Evolutionary conservation across 768 basidiomycete genomes (phyloP), one percentile per base, ranked within the genome.

Genomic region (Pisolithus orientalis): DNA sequence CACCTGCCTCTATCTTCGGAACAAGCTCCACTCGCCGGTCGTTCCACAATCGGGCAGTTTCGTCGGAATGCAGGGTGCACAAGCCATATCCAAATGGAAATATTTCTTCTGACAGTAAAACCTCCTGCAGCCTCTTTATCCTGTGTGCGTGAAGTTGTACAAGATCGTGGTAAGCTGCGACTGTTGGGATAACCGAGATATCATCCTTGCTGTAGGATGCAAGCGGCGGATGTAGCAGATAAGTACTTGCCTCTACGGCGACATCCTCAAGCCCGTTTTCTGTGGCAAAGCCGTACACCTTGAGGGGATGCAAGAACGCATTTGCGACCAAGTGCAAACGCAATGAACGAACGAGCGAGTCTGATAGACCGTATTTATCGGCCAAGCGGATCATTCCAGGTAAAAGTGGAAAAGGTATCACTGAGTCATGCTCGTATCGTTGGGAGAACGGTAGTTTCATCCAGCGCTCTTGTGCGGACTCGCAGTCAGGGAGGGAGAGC

Each of bases 21-120:
- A 74, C 70, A 25, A 84, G 61, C 32, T 69, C 63, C 55, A 68
- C 70, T 50, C 80, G 78, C 49, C 72, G 69, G 40, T 70, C 66
- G 49, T 81, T 76, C 86, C 85, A 88, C 16, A 66, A 60, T 5
- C 65, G 63, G 39, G 57, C 65, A 1, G 80, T 76, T 39, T 70
- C 62, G 27, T 72, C 70, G 45, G 65, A 66, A 65, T 87, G 85
- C 39, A 65, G 62, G n/a, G 68, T 40, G 63, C 86, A 89, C 53
- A 68, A 66, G 4, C 86, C 84, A 52, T 87, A 88, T 21, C 84
- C 83, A 65, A 84, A 81, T 17, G 86, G 86, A 60, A 88, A 89
- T 43, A 88, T 72, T 32, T 82, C 78, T 60, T 87, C 84, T 21
- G 69, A 72, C 38, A 80, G 61, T 16, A 87, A 62, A 6, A 82